Conservation (phyloP, 768 basidiomycete species). For the Mycena crocata region DNA sequence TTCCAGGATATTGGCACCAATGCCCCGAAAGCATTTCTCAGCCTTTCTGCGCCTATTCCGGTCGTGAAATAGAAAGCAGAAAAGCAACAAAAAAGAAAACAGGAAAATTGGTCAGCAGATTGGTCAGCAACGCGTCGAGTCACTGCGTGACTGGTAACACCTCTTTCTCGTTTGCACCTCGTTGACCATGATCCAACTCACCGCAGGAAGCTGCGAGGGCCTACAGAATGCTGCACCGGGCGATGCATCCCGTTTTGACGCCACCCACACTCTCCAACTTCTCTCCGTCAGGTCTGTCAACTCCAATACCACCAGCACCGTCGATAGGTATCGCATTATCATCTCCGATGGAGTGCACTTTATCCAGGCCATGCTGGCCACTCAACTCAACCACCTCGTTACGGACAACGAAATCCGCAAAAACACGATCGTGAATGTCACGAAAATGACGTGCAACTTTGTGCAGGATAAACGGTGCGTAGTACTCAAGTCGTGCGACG, state of each 20-base stretch:
- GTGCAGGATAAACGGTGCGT: slow-evolving; percentile 87
- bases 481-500: slow-evolving; percentile 8
- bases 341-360: slow-evolving; percentile 91
- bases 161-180: slow-evolving; percentile 5
- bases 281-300: slow-evolving; percentile 86
- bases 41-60: too few relatives aligned
- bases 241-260: slow-evolving; percentile 56
- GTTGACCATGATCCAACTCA: slow-evolving; percentile 55
- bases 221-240: slow-evolving; percentile 59
- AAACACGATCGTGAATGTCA: slow-evolving; percentile 75
- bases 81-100: too few relatives aligned
- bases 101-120: too few relatives aligned
- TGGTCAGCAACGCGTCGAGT: slow-evolving; percentile 39
- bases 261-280: slow-evolving; percentile 74
- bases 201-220: slow-evolving; percentile 65
- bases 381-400: slow-evolving; percentile 85
- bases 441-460: slow-evolving; percentile 83
- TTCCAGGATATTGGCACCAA: too few relatives aligned
- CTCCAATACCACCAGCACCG: slow-evolving; percentile 45
- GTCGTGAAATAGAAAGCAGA: too few relatives aligned
- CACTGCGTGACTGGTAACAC: slow-evolving; percentile 38
- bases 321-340: slow-evolving; percentile 82
- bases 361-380: slow-evolving; percentile 95
- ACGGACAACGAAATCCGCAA: slow-evolving; percentile 71
- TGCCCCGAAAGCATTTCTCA: too few relatives aligned